Conservation (phyloP, 202 grass and related monocot genomes). For the Hordeum pubiflorum region DNA sequence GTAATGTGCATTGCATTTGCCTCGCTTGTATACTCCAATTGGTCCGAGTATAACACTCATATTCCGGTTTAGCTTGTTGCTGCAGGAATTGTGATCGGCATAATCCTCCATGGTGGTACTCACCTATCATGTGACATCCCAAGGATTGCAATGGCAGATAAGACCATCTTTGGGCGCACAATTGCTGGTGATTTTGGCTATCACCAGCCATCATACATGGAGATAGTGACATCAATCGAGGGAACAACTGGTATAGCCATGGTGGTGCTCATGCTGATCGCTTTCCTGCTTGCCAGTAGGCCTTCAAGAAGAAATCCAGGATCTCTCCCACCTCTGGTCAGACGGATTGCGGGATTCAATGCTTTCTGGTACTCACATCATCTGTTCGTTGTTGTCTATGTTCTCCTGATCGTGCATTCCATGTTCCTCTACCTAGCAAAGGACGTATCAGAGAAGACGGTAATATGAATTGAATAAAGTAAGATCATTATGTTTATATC, state of each 20-base stretch:
- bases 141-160: conserved; percentile 40
- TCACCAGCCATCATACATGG: conserved; percentile 49
- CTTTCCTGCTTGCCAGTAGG: conserved; percentile 53
- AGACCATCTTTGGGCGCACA: conserved; percentile 36
- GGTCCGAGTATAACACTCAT: background rate
- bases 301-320: conserved; percentile 38
- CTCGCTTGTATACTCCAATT: background rate
- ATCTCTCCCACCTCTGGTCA: conserved; percentile 34
- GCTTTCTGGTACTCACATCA: conserved; percentile 76
- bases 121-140: conserved; percentile 68
- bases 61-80: conserved; percentile 52
- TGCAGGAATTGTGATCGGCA: conserved; percentile 41
- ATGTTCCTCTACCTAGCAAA: conserved; percentile 62
- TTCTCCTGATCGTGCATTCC: conserved; percentile 59
- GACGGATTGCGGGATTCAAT: conserved; percentile 47
- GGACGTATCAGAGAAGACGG: conserved; percentile 54
- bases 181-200: conserved; percentile 48
- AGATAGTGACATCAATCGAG: conserved; percentile 49
- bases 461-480: conserved; percentile 13
- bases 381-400: conserved; percentile 50
- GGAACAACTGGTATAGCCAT: conserved; percentile 60
- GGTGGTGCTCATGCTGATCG: conserved; percentile 56
- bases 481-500: background rate
- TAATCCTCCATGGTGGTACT: conserved; percentile 42
- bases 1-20: background rate